A percentile compares a stretch with the other conserved stretches of the same genome.
phyloP scores from a whole-genome alignment of 495 filamentous ascomycete species.

The Achaetomiella virescens region DNA sequence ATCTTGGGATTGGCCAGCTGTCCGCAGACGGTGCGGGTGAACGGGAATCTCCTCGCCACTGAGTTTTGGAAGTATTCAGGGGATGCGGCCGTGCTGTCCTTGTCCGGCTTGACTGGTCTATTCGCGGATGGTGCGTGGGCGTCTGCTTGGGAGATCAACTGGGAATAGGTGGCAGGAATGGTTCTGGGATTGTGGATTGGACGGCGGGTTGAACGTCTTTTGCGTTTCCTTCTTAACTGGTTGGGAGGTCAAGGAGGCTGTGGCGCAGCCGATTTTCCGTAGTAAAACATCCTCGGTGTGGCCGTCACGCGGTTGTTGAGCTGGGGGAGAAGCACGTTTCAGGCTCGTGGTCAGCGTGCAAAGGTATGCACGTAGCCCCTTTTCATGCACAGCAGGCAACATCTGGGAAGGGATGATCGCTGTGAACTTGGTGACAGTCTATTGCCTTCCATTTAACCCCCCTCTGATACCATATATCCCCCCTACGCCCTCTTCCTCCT shows the following conservation, averaged over 20 bases:
- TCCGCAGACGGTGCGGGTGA: slow-evolving; percentile 45
- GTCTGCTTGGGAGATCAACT: slow-evolving; percentile 18
- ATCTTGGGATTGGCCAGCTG: slow-evolving; percentile 52
- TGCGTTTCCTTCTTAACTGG: too few species aligned
- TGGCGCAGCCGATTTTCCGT: too few species aligned
- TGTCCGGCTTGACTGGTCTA: slow-evolving; percentile 11
- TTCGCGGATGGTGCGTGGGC: slow-evolving; percentile 23
- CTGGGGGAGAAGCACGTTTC: too few species aligned
- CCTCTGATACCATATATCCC: background rate
- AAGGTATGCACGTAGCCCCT: background rate
- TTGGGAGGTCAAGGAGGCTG: too few species aligned
- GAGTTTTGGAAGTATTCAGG: slow-evolving; percentile 44
- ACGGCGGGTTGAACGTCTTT: background rate
- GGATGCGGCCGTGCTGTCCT: slow-evolving; percentile 9
- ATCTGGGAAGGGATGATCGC: too few species aligned
- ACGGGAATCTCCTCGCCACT: slow-evolving; percentile 38
- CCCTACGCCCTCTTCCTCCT: background rate
- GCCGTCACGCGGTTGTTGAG: too few species aligned
- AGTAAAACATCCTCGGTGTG: too few species aligned
- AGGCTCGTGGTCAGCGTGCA: background rate
- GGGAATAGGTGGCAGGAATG: slow-evolving; percentile 6
- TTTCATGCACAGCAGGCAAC: background rate
- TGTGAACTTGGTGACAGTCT: too few species aligned
- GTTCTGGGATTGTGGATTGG: background rate
- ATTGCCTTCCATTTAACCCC: background rate